These are phyloP conservation scores for Cryptosporidium bovis DNA, from an alignment of 169 alveolate species.

Conservation along the genomic window DNA sequence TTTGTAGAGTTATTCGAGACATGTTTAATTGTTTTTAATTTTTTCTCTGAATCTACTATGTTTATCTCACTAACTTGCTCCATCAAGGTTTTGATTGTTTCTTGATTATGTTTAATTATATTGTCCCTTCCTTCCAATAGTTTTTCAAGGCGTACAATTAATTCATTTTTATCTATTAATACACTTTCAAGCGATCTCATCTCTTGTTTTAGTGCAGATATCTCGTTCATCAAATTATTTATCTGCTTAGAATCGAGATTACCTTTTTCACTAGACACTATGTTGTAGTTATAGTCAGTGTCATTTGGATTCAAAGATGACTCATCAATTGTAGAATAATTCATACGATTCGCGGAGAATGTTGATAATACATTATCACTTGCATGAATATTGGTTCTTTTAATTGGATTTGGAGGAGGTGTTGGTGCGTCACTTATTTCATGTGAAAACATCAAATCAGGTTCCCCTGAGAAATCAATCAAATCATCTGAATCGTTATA, in stretches of 20 bases:
- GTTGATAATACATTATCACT: not conserved
- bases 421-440: slow-evolving; percentile 60
- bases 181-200: slow-evolving; percentile 18
- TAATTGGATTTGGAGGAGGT: slow-evolving; percentile 66
- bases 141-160: slow-evolving; percentile 51
- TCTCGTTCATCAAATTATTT: slow-evolving; percentile 1
- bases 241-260: not conserved
- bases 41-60: slow-evolving; percentile 4
- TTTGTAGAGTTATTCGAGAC: not conserved
- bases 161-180: slow-evolving; percentile 42
- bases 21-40: not conserved
- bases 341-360: not conserved
- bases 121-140: slow-evolving; percentile 55
- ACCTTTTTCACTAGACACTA: not conserved
- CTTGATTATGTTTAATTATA: slow-evolving; percentile 57
- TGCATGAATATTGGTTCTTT: not conserved
- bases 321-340: not conserved
- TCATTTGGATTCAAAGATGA: not conserved
- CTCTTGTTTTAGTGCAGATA: slow-evolving; percentile 26
- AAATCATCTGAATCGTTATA: slow-evolving; percentile 16
- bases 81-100: slow-evolving; percentile 15
- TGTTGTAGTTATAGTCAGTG: not conserved
- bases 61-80: slow-evolving; percentile 19
- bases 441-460: slow-evolving; percentile 11
- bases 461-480: slow-evolving; percentile 1